Percentiles rank a stretch among this genome's conserved stretches.
These are phyloP conservation scores for Crucihimalaya himalaica DNA, from an alignment of 345 rosid species.

Conservation along the genomic window DNA sequence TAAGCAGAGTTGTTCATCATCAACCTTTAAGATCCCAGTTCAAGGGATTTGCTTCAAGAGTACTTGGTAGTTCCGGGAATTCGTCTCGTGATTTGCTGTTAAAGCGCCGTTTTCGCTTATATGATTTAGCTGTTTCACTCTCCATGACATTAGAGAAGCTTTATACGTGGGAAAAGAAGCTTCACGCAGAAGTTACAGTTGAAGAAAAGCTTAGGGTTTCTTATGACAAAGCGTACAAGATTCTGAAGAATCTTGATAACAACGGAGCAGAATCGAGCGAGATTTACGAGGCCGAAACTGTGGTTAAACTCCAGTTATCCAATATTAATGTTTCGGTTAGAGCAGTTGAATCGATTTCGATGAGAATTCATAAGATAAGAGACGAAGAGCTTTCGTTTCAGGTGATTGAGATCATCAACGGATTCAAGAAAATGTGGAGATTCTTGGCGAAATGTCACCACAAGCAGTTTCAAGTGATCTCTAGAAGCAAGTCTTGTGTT, in stretches of 20 bases:
- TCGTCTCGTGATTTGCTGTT: not conserved
- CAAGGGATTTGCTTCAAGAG: conserved; percentile 33
- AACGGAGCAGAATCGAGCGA: conserved; percentile 22
- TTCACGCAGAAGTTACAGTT: conserved; percentile 22
- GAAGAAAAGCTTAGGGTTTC: conserved; percentile 37
- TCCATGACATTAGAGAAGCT: conserved; percentile 36
- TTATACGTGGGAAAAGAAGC: conserved; percentile 36
- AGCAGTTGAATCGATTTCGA: conserved; percentile 30
- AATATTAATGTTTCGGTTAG: conserved; percentile 27
- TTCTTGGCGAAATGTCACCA: conserved; percentile 39
- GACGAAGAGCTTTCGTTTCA: conserved; percentile 36
- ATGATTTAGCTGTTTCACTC: conserved; percentile 9
- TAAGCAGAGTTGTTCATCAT: conserved; percentile 21
- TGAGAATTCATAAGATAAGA: conserved; percentile 39
- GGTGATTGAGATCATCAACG: conserved; percentile 25
- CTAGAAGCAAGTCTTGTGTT: conserved; percentile 36
- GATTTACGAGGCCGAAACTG: conserved; percentile 21
- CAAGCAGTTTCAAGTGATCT: conserved; percentile 33
- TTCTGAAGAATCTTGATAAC: conserved; percentile 24
- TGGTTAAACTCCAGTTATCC: conserved; percentile 3
- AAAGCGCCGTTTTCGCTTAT: conserved; percentile 12
- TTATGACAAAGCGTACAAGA: conserved; percentile 29
- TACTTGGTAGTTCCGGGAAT: conserved; percentile 6
- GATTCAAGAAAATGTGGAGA: conserved; percentile 39
- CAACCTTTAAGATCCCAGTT: conserved; percentile 33